Base-by-base conservation (phyloP, 768 basidiomycete genomes). In the Tylopilus rubrobrunneus region DNA sequence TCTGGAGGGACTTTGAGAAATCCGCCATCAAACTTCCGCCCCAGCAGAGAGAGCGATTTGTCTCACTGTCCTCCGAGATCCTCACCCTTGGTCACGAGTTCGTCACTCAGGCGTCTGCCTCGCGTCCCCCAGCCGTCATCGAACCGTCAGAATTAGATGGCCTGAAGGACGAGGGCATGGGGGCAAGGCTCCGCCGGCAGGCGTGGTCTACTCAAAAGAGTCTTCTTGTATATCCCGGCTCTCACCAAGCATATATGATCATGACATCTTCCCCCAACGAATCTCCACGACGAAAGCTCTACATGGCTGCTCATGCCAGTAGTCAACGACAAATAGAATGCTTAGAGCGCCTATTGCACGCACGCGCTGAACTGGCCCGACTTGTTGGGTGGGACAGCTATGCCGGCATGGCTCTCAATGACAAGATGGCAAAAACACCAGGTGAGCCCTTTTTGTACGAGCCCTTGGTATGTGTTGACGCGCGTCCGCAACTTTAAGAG, bases 341-440 rank as follows among this genome's bases (percentile, higher is more conserved):
- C 5, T 70, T 99, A 44, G 96, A 98, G 56, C 71, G 71, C 11
- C 74, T 99, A 47, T 73, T 99, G 29, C 75, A 77, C 33, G 84
- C 85, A 42, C 81, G 97, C 28, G 91, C 85, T 5, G 83, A 94
- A 62, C 76, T 98, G 7, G 93, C 97, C 2, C 80, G 75, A 21
- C 73, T 98, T 15, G 86, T 97, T 36, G 96, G 96, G 10, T 83
- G 84, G 62, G 77, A 85, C 37, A 96, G 88, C 59, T 98, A 83
- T 74, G 93, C 86, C 0, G 84, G 91, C 55, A 89, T 97, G 80
- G 82, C 85, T 0, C 76, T 98, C 19, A 81, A 81, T 29, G 95
- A 98, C 71, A 99, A 97, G 74, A 99, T 99, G 97, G 96, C 95
- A 1, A 92, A 89, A 70, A 88, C 84, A 31, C 95, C 96, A 49